Base-by-base conservation (phyloP, 768 basidiomycete genomes). In the Podaxis sp. region DNA sequence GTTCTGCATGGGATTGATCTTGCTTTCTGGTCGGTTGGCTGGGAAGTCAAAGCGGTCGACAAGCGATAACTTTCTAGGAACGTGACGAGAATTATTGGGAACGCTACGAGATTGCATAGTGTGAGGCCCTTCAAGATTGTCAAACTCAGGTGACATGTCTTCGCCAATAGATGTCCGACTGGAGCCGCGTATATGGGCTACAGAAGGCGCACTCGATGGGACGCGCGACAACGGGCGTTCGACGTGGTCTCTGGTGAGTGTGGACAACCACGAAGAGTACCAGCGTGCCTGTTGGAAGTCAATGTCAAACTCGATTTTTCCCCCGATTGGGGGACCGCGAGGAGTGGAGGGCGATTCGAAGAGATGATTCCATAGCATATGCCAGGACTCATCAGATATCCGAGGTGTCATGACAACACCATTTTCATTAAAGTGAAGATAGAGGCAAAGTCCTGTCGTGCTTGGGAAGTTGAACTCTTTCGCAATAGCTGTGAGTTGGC, bases 241-340 rank as follows among this genome's bases (percentile, higher is more conserved):
- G 15, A 72, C 67, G 24, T 73, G 65, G 41, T 83, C 78, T 64
- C 81, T 69, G 57, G 76, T 74, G 59, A 82, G 72, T n/a, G 82
- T 78, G 1, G 82, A 77, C 22, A 87, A 64, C 91, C 91, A 96
- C 0, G 85, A 76, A 17, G 85, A 76, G 67, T 87, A 91, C 94
- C 94, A 96, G 30, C 85, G 82, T 17, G 94, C 94, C 64, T 86
- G 83, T 38, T 79, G 77, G 51, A 84, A 64, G 75, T 96, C 94
- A 51, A 96, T 83, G 74, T 96, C 94, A 71, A 96, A 95, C 74
- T 96, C 93, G 30, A 96, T 82, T 30, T 83, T 87, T 4, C 91
- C 95, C 49, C 84, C 80, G 61, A 96, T 87, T 0, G 91, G 87
- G 20, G 83, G 69, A 26, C 70, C 66, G 38, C 63, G 77, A 64